A percentile compares a stretch with the other conserved stretches of the same genome.
Evolutionary conservation across 2,329 filamentous ascomycete species (phyloP).

Genomic region (Fusarium dlaminii): DNA sequence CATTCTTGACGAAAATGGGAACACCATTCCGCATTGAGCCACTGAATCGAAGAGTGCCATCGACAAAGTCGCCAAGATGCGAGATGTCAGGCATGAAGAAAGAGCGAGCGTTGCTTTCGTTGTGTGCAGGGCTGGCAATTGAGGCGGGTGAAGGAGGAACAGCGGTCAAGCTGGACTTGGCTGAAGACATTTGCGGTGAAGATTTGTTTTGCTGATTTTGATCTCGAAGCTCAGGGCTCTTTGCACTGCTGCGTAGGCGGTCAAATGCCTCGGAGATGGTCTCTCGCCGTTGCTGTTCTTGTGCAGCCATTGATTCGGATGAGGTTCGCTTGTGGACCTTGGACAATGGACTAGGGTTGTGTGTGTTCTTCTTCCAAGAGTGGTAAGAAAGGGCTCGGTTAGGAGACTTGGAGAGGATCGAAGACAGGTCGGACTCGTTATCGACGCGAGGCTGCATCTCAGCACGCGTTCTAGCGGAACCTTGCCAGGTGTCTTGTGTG

Average conservation of each 20-base stretch:
- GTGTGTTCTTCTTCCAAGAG: conserved; percentile 42
- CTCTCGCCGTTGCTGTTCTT: conserved; percentile 40
- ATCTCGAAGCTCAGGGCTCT: conserved; percentile 42
- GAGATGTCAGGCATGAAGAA: conserved; percentile 65
- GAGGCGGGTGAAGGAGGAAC: conserved; percentile 52
- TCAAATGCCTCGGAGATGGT: conserved; percentile 50
- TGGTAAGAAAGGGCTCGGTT: conserved; percentile 41
- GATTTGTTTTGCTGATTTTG: conserved; percentile 40
- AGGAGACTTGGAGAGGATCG: conserved; percentile 54
- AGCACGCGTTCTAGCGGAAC: conserved; percentile 54
- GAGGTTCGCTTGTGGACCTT: conserved; percentile 48
- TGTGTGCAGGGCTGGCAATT: conserved; percentile 46
- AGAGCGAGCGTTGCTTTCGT: conserved; percentile 58
- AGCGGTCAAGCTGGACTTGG: conserved; percentile 54
- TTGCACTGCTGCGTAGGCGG: conserved; percentile 49
- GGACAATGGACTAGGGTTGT: conserved; percentile 51
- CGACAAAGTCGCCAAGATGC: conserved; percentile 66
- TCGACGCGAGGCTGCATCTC: conserved; percentile 66
- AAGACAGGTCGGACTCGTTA: conserved; percentile 61
- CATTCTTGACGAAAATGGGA: conserved; percentile 65
- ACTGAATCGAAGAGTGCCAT: conserved; percentile 62
- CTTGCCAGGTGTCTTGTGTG: conserved; percentile 53
- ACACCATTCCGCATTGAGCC: conserved; percentile 62
- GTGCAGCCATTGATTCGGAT: conserved; percentile 40
- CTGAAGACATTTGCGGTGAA: conserved; percentile 51